phyloP scores from a whole-genome alignment of 371 early-diverging fungal genomes.

The Rhizopus microsporus region DNA sequence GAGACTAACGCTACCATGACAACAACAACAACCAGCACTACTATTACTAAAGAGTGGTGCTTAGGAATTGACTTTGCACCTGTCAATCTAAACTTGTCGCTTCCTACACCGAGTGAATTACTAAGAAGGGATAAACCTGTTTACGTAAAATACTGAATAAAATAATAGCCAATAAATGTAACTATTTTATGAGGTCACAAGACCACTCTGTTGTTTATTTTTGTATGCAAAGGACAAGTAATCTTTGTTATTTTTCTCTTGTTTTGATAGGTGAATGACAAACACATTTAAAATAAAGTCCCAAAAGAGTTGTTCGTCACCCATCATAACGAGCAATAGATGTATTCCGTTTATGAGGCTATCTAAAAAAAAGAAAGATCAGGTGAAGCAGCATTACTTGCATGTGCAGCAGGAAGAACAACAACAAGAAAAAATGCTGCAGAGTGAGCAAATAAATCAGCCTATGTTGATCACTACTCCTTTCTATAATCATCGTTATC shows the following conservation, averaged over 20 bases:
- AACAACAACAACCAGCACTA: too few species aligned
- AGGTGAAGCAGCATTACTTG: not conserved
- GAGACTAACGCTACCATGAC: too few species aligned
- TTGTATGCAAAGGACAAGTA: not conserved
- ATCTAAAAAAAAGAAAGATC: not conserved
- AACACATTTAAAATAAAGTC: not conserved
- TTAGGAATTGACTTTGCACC: slow-evolving; percentile 18
- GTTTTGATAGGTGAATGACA: slow-evolving; percentile 8
- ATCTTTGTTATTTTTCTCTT: not conserved
- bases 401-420: not conserved
- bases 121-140: not conserved
- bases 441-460: not conserved
- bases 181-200: not conserved
- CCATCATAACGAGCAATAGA: not conserved
- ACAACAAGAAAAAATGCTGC: not conserved
- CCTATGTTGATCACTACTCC: slow-evolving; percentile 16
- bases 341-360: not conserved
- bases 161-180: not conserved
- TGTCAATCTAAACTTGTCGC: slow-evolving; percentile 9
- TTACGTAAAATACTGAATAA: too few species aligned
- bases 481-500: slow-evolving; percentile 8
- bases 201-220: not conserved
- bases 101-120: slow-evolving; percentile 6
- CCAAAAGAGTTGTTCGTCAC: slow-evolving; percentile 1
- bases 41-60: not conserved